Percentiles rank a stretch among this genome's conserved stretches.
These are phyloP conservation scores for Phytophthora boehmeriae DNA, from an alignment of 352 stramenopile species.

Conservation along the genomic window DNA sequence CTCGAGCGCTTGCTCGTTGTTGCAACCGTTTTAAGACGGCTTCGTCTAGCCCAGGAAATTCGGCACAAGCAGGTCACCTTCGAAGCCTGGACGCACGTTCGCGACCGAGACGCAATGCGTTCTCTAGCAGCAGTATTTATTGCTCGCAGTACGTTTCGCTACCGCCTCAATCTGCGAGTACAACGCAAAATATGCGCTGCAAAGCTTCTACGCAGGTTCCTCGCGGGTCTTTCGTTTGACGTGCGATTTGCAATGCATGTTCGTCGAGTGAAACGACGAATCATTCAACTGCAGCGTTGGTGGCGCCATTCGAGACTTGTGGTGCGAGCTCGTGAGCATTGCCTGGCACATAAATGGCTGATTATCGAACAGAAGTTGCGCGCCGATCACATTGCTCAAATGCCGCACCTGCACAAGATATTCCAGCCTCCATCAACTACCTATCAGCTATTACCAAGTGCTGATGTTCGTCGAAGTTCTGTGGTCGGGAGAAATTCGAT, in stretches of 20 bases:
- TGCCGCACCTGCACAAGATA: slow-evolving; percentile 57
- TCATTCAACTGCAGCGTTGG: slow-evolving; percentile 65
- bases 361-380: slow-evolving; percentile 49
- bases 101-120: slow-evolving; percentile 31
- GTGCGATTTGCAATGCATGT: slow-evolving; percentile 71
- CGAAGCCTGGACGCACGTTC: slow-evolving; percentile 39
- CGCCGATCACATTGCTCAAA: slow-evolving; percentile 56
- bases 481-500: no score
- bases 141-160: slow-evolving; percentile 39
- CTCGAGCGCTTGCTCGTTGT: slow-evolving; percentile 38
- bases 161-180: slow-evolving; percentile 48
- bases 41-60: slow-evolving; percentile 32
- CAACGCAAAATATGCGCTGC: slow-evolving; percentile 39
- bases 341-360: slow-evolving; percentile 61
- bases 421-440: slow-evolving; percentile 45
- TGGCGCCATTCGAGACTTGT: slow-evolving; percentile 65
- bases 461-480: no score
- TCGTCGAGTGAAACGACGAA: slow-evolving; percentile 56
- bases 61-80: slow-evolving; percentile 45
- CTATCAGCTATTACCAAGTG: neutral
- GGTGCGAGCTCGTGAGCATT: slow-evolving; percentile 54
- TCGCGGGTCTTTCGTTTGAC: slow-evolving; percentile 58
- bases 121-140: slow-evolving; percentile 43
- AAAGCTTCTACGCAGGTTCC: slow-evolving; percentile 44
- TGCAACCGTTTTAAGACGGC: slow-evolving; percentile 18